Conservation (phyloP, 139 green algal species). For the Protoeuglena noctilucae region DNA sequence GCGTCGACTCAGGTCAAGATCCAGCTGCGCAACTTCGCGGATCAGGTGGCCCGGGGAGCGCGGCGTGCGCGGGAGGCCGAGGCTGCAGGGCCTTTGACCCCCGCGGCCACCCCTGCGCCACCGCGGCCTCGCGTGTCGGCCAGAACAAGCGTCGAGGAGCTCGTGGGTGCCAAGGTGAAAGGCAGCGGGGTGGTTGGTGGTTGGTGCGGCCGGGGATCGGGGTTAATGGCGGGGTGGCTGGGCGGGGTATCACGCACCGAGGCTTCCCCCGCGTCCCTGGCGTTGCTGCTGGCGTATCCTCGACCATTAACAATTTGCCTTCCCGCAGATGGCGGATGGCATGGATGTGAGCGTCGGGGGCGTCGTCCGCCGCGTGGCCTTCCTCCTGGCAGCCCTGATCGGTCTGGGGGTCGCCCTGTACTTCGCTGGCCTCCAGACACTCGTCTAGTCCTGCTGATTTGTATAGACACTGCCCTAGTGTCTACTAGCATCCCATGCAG, state of each 20-base stretch:
- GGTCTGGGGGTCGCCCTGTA: conserved; percentile 35
- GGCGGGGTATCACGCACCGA: neutral
- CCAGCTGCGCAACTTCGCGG: conserved; percentile 50
- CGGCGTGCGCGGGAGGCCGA: too few species aligned
- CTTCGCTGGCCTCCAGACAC: conserved; percentile 44
- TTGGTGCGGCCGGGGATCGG: conserved; percentile 11
- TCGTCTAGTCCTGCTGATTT: too few species aligned
- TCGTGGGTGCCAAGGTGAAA: neutral
- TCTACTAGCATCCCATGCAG: too few species aligned
- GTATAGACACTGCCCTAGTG: too few species aligned
- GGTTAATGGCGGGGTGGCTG: neutral
- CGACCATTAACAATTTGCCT: neutral
- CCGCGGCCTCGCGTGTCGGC: neutral
- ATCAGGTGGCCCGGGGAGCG: conserved; percentile 9
- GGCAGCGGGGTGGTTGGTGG: conserved; percentile 20
- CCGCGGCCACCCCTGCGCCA: neutral
- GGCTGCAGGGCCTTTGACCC: neutral
- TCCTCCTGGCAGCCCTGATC: conserved; percentile 33
- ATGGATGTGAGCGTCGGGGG: conserved; percentile 7
- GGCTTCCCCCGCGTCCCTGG: neutral
- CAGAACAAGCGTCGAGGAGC: neutral
- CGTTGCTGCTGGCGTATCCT: neutral
- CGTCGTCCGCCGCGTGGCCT: conserved; percentile 34
- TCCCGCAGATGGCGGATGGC: neutral
- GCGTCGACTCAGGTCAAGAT: conserved; percentile 41